phyloP scores from a whole-genome alignment of 306 rosid species.

The Glycyrrhiza uralensis region DNA sequence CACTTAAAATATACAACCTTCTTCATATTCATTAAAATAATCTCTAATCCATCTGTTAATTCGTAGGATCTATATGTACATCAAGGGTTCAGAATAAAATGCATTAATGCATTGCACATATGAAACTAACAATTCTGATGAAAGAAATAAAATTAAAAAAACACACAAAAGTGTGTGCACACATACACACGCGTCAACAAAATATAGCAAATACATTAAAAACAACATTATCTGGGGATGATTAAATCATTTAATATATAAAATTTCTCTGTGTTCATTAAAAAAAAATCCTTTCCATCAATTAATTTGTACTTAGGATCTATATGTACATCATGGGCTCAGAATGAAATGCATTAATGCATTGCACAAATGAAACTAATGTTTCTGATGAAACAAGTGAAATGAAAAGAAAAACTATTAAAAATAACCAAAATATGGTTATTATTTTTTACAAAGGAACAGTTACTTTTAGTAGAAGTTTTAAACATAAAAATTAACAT shows the following conservation, averaged over 20 bases:
- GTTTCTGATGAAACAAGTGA: not conserved
- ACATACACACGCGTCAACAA: not conserved
- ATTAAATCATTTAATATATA: not conserved
- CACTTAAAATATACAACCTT: not conserved
- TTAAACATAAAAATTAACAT: not conserved
- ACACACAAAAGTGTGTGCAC: not conserved
- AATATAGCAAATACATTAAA: not conserved
- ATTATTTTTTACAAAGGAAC: not conserved
- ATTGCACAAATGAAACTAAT: not conserved
- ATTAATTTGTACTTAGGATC: not conserved
- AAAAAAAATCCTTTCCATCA: not conserved
- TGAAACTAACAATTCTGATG: not conserved
- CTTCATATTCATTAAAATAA: not conserved
- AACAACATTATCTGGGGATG: not conserved
- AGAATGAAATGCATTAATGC: constrained; percentile 2
- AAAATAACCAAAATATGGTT: not conserved
- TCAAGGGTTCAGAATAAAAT: constrained; percentile 12
- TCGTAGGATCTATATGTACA: constrained; percentile 3
- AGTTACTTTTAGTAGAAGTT: not conserved
- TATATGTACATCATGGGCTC: constrained; percentile 4
- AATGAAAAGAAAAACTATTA: not conserved
- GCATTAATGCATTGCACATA: not conserved
- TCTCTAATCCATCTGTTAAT: not conserved
- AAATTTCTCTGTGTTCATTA: not conserved
- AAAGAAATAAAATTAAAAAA: not conserved